Percentiles rank a stretch among this genome's conserved stretches.
Conservation (phyloP, 2,329 filamentous ascomycete species). For the Pseudopyricularia javanii region DNA sequence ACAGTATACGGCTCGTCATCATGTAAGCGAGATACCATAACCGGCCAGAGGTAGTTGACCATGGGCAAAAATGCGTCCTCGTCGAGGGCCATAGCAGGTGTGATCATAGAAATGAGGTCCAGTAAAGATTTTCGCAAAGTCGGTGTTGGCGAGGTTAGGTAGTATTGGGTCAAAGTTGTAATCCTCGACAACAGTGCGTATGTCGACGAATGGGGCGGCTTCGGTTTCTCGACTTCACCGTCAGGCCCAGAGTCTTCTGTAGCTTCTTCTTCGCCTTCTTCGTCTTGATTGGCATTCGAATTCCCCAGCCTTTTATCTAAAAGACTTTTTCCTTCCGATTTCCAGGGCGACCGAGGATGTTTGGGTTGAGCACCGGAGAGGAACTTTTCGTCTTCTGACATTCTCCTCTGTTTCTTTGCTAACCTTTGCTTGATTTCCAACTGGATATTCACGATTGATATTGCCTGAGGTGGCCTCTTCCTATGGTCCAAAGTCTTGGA, state of each 20-base stretch:
- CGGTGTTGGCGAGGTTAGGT: constrained; percentile 75
- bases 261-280: constrained; percentile 20
- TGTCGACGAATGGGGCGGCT: constrained; percentile 60
- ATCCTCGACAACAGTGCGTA: constrained; percentile 76
- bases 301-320: constrained; percentile 21
- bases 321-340: constrained; percentile 14
- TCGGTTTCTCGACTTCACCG: constrained; percentile 22
- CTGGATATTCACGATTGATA: constrained; percentile 29
- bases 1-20: constrained; percentile 58
- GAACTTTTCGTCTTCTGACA: constrained; percentile 17
- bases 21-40: constrained; percentile 55
- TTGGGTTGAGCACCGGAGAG: constrained; percentile 6
- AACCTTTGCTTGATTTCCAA: constrained; percentile 48
- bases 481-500: constrained; percentile 24
- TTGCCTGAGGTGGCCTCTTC: constrained; percentile 19
- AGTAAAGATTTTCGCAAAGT: constrained; percentile 69
- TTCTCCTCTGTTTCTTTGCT: constrained; percentile 29
- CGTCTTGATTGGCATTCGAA: constrained; percentile 14
- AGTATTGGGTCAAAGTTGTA: constrained; percentile 73
- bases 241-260: constrained; percentile 21
- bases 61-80: constrained; percentile 80
- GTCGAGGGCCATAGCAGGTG: constrained; percentile 59
- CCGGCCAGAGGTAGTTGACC: constrained; percentile 83
- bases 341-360: constrained; percentile 25
- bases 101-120: constrained; percentile 60